Conservation (phyloP, 768 basidiomycete species). For the Pisolithus marmoratus region DNA sequence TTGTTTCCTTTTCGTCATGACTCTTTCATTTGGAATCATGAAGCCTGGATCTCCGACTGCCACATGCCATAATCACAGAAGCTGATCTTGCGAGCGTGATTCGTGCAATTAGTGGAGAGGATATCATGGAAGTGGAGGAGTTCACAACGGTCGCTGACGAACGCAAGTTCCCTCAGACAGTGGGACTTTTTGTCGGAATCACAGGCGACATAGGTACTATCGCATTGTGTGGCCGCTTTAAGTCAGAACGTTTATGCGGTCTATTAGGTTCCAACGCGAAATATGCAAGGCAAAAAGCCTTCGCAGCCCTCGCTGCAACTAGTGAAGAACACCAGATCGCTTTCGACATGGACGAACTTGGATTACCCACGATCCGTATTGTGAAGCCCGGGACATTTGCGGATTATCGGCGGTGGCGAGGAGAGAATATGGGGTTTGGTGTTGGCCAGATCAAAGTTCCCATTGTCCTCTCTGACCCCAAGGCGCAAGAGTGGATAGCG, state of each 20-base stretch:
- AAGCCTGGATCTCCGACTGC: neutral
- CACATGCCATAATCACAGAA: neutral
- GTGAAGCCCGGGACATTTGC: constrained; percentile 4
- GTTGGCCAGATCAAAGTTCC: constrained; percentile 7
- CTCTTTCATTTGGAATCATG: neutral
- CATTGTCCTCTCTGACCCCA: constrained; percentile 1
- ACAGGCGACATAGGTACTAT: no score
- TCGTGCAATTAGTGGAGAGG: neutral
- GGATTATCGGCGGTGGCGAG: constrained; percentile 5
- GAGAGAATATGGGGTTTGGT: neutral
- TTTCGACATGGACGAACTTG: neutral
- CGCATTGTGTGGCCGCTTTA: no score
- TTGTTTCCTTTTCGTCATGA: neutral
- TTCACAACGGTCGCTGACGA: constrained; percentile 4
- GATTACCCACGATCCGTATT: constrained; percentile 4
- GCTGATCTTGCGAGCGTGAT: neutral
- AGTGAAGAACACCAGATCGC: neutral
- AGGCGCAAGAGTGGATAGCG: constrained; percentile 2
- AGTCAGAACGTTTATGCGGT: no score
- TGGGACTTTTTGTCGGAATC: constrained; percentile 3
- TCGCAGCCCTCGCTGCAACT: neutral
- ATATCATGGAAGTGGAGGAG: constrained; percentile 1
- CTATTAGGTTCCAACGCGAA: neutral
- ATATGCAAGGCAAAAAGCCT: neutral
- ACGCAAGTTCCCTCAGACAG: neutral